Percentiles rank a stretch among this genome's conserved stretches.
phyloP scores from a whole-genome alignment of 1,139 yeast species.

The Lodderomyces parapsilosis region DNA sequence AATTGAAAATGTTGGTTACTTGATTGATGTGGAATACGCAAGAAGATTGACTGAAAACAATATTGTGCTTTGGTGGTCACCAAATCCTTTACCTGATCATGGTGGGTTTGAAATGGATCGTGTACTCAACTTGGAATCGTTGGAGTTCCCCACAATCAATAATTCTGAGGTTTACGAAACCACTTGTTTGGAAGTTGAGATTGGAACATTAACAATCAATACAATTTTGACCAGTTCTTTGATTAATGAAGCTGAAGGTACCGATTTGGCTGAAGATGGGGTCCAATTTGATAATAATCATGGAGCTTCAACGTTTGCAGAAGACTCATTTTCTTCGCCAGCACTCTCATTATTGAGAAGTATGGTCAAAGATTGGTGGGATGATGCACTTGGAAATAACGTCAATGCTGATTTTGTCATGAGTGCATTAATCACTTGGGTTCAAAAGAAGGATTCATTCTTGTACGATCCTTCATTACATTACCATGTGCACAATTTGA shows the following conservation, averaged over 20 bases:
- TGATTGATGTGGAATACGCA: conserved; percentile 86
- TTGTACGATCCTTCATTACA: conserved; percentile 78
- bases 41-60: conserved; percentile 64
- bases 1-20: conserved; percentile 69
- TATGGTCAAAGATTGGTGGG: conserved; percentile 93
- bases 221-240: conserved; percentile 83
- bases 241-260: conserved; percentile 87
- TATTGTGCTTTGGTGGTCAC: conserved; percentile 93
- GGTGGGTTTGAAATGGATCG: conserved; percentile 80
- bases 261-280: conserved; percentile 64
- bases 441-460: conserved; percentile 68
- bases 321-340: conserved; percentile 76
- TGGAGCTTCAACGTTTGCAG: conserved; percentile 59
- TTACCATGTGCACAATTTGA: conserved; percentile 83
- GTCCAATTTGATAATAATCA: conserved; percentile 40
- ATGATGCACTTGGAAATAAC: conserved; percentile 71
- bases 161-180: conserved; percentile 78
- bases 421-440: conserved; percentile 85
- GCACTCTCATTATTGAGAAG: conserved; percentile 69
- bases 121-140: conserved; percentile 51
- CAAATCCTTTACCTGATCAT: conserved; percentile 74
- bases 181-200: conserved; percentile 75
- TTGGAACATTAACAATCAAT: conserved; percentile 79
- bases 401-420: conserved; percentile 82
- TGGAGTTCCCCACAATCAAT: conserved; percentile 72